phyloP scores from a whole-genome alignment of 2,329 filamentous ascomycete genomes.

The Verticillium longisporum region DNA sequence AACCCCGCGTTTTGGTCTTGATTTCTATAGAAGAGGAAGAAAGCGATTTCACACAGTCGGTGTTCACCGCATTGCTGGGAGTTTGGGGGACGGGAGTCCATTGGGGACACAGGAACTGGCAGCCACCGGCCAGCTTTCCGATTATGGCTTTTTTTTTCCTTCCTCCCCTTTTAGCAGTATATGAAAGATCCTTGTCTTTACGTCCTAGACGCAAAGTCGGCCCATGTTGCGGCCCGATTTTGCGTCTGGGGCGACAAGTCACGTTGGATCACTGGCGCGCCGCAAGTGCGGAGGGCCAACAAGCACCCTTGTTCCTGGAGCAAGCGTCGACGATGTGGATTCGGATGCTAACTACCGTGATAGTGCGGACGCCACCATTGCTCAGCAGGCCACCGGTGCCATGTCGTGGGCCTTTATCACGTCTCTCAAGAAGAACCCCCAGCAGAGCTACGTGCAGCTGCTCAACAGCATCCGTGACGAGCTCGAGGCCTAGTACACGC shows the following conservation, averaged over 20 bases:
- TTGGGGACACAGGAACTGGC: not conserved
- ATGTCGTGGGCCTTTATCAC: slow-evolving; percentile 98
- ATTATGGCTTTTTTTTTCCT: not conserved
- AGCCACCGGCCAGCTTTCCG: not conserved
- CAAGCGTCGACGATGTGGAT: not conserved
- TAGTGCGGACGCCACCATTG: slow-evolving; percentile 85
- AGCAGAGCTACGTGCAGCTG: slow-evolving; percentile 93
- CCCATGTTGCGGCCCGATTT: slow-evolving; percentile 24
- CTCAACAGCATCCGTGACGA: slow-evolving; percentile 94
- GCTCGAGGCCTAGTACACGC: slow-evolving; percentile 76
- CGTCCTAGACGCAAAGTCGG: slow-evolving; percentile 35
- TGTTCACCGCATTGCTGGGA: not conserved
- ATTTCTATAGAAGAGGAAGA: not conserved
- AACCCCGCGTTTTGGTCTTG: not conserved
- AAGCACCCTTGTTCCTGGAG: not conserved
- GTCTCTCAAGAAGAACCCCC: slow-evolving; percentile 83
- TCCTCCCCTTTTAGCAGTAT: not conserved
- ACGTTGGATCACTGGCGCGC: slow-evolving; percentile 27
- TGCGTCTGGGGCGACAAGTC: slow-evolving; percentile 38
- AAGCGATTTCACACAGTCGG: not conserved
- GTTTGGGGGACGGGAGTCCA: not conserved
- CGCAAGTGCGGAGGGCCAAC: slow-evolving; percentile 2
- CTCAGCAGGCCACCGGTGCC: slow-evolving; percentile 83
- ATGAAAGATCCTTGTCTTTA: slow-evolving; percentile 3
- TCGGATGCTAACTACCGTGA: not conserved